Percentiles rank a stretch among this genome's conserved stretches.
Conservation (phyloP, 208 protist genomes). For the Leishmania lainsoni region DNA sequence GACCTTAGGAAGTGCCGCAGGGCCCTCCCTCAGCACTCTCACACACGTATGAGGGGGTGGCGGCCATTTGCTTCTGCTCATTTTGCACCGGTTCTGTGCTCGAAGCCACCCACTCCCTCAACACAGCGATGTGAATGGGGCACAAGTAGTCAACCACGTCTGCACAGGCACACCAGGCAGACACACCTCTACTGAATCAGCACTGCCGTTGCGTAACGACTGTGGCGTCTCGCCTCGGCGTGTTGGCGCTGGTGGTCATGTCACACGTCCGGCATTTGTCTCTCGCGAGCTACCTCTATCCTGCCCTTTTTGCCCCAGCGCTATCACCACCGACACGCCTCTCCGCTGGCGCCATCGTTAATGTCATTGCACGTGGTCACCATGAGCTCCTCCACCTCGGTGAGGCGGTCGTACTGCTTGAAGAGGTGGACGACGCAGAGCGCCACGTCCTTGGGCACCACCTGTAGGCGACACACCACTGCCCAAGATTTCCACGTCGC, state of each 20-base stretch:
- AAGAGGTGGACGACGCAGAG: slow-evolving; percentile 36
- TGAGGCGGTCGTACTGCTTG: slow-evolving; percentile 31
- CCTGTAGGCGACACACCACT: slow-evolving; percentile 33
- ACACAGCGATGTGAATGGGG: slow-evolving; percentile 7
- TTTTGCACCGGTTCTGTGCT: no score
- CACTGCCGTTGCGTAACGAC: background rate
- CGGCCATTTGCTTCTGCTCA: background rate
- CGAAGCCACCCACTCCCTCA: background rate
- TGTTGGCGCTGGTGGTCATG: background rate
- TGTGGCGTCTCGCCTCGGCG: background rate
- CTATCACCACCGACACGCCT: background rate
- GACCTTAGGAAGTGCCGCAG: background rate
- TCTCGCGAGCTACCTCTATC: background rate
- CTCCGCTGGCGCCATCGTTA: background rate
- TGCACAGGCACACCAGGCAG: background rate
- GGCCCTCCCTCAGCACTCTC: background rate
- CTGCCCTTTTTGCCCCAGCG: background rate
- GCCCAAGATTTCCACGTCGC: slow-evolving; percentile 58
- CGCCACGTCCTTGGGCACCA: slow-evolving; percentile 38
- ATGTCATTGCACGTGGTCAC: slow-evolving; percentile 33
- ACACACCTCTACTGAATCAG: slow-evolving; percentile 5
- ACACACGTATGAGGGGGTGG: background rate
- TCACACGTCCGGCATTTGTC: background rate
- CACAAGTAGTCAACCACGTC: slow-evolving; percentile 7
- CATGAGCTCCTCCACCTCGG: slow-evolving; percentile 78